Base-by-base conservation (phyloP, 129 eudicot species). In the Pulicaria dysenterica region DNA sequence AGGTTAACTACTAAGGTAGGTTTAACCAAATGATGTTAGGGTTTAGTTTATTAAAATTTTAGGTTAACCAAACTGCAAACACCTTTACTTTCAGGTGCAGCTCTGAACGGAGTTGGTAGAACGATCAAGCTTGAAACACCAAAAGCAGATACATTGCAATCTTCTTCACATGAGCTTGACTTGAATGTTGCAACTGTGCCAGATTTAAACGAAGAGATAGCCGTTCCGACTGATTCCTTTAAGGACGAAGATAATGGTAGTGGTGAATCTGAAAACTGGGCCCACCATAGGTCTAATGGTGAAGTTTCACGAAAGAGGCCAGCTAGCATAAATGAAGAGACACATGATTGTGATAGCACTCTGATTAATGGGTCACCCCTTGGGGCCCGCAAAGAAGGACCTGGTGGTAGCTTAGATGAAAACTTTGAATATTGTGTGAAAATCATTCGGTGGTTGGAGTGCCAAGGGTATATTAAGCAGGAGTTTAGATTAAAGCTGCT, bases 381-480 rank as follows among this genome's bases (percentile, higher is more conserved):
- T 19, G 77, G 77, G 41, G 15, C 64, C 50, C 78, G 70, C 11
- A 63, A 40, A 54, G 68, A 51, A 3, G 85, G 79, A 42, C 79
- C 84, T 0, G 91, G 89, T 3, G 91, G 89, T 3, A 69, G 78
- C 47, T 78, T 92, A 79, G 98, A 89, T 36, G 89, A 83, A 71
- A 87, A 84, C 74, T 93, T 93, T 39, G 98, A 93, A 73, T 80
- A 82, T 73, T 90, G 96, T 72, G 98, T 93, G 66, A 87, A 85
- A 79, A 83, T 80, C 16, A 93, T 93, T 10, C 83, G 98, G 31
- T 84, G 89, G 92, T 78, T 93, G 63, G 98, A 93, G 75, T 85
- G 89, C 38, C 79, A 87, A 64, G 96, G 98, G 42, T 60, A 85
- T 73, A 90, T 93, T 11, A 83, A 80, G 64, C 85, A 80, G 74